phyloP scores from a whole-genome alignment of 192 early-diverging fungal species.

The Linnemannia schmuckeri region DNA sequence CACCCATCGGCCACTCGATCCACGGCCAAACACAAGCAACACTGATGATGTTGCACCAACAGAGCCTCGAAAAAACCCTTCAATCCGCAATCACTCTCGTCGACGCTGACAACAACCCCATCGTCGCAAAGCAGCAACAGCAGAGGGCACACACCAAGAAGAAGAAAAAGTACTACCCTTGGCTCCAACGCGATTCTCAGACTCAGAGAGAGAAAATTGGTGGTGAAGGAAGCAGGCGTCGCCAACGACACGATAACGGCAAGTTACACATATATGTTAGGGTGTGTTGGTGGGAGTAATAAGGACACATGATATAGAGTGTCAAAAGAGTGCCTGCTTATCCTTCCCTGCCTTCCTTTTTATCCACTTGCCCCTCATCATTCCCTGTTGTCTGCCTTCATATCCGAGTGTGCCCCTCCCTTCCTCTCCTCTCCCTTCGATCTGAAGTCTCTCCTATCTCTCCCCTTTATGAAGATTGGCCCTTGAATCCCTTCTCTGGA shows the following conservation, averaged over 20 bases:
- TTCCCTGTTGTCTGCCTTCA: too few species aligned
- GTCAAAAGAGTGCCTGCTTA: too few species aligned
- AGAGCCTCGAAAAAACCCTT: slow-evolving; percentile 39
- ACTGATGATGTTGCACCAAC: slow-evolving; percentile 38
- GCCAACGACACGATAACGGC: slow-evolving; percentile 69
- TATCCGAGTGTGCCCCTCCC: too few species aligned
- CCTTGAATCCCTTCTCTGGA: neutral
- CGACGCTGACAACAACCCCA: slow-evolving; percentile 20
- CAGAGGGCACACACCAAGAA: slow-evolving; percentile 33
- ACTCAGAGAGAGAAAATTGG: slow-evolving; percentile 58
- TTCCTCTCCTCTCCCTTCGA: neutral
- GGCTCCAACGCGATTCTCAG: slow-evolving; percentile 58
- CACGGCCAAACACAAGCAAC: slow-evolving; percentile 41
- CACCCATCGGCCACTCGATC: slow-evolving; percentile 30
- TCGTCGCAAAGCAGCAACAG: slow-evolving; percentile 4
- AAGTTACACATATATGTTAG: slow-evolving; percentile 31
- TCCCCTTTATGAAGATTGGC: neutral
- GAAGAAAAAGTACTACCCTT: slow-evolving; percentile 54
- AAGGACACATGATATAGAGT: too few species aligned
- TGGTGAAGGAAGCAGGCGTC: slow-evolving; percentile 60
- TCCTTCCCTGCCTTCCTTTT: too few species aligned
- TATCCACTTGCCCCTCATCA: too few species aligned
- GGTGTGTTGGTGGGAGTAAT: neutral
- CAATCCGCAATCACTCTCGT: slow-evolving; percentile 32
- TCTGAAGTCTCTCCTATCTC: neutral